phyloP scores from a whole-genome alignment of 768 basidiomycete genomes.

The Leccinum sublutescens region DNA sequence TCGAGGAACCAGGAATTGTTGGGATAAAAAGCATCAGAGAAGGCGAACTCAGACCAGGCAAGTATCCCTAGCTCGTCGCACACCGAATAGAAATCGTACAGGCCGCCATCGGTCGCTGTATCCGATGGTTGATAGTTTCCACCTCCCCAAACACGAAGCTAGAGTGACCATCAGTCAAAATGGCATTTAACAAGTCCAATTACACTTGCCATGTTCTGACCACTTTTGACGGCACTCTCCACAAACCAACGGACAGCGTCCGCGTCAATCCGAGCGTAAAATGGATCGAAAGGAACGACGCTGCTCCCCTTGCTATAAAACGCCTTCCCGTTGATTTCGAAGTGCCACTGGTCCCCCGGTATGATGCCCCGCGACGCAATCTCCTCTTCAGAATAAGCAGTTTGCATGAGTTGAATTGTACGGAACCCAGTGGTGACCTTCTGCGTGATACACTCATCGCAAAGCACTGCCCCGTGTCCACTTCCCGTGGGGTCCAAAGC shows the following conservation, averaged over 20 bases:
- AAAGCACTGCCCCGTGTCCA: slow-evolving; percentile 2
- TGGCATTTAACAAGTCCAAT: background rate
- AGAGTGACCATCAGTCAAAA: background rate
- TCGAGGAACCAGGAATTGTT: slow-evolving; percentile 53
- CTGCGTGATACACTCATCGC: slow-evolving; percentile 33
- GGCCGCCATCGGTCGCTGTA: slow-evolving; percentile 39
- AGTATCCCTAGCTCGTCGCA: slow-evolving; percentile 62
- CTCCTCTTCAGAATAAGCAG: slow-evolving; percentile 45
- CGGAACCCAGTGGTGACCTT: slow-evolving; percentile 54
- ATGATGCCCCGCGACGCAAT: slow-evolving; percentile 47
- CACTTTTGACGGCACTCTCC: slow-evolving; percentile 51
- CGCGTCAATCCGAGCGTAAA: slow-evolving; percentile 49
- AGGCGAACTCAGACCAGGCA: slow-evolving; percentile 51
- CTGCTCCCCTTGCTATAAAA: slow-evolving; percentile 58
- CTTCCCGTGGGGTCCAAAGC: slow-evolving; percentile 9
- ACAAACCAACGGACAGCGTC: slow-evolving; percentile 55
- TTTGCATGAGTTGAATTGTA: slow-evolving; percentile 53
- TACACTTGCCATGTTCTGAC: slow-evolving; percentile 55
- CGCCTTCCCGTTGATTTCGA: slow-evolving; percentile 54
- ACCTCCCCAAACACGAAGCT: slow-evolving; percentile 63
- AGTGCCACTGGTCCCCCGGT: slow-evolving; percentile 61
- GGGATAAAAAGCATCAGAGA: slow-evolving; percentile 52
- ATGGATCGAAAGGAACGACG: slow-evolving; percentile 60
- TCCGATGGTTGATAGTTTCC: slow-evolving; percentile 51
- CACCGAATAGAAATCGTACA: slow-evolving; percentile 54